Evolutionary conservation across 2,329 filamentous ascomycete species (phyloP), one percentile per base, ranked within the genome.

Genomic region (Cryoendolithus antarcticus): DNA sequence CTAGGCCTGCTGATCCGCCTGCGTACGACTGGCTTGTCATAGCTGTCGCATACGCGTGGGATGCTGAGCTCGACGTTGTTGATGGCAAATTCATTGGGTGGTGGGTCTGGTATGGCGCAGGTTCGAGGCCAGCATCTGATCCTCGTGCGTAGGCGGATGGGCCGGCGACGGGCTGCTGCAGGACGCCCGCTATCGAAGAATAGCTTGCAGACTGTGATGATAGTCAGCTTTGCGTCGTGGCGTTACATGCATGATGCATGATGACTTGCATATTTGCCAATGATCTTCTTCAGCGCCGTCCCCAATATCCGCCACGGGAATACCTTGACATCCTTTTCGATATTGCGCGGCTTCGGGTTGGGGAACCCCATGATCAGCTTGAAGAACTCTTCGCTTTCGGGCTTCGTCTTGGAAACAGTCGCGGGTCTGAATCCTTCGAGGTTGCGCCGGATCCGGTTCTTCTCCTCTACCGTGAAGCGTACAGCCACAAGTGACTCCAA

Each of bases 271-370:
- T 96, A 98, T 81, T 98, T 98, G 54, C 85, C 80, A 58, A 98
- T 93, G 55, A 98, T 96, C 70, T 98, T 98, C 72, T 93, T 93
- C 48, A 98, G 71, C 0, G 91, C 89, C 44, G 78, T 74, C 35
- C 76, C 75, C 33, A 98, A 71, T 44, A 91, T 85, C 62, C 86
- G 91, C 91, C 91, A 98, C 4, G 86, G 82, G 56, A 96, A 98
- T 9, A 96, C 91, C 65, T 98, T 98, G 57, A 98, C 88, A 55
- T 96, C 89, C 66, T 98, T 98, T 67, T 96, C 91, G 48, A 98
- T 98, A 57, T 96, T 95, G 46, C 91, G 75, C 11, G 91, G 91
- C 63, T 96, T 96, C 2, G 91, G 91, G 44, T 82, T 84, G 9
- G 86, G 86, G 57, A 96, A 96, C 1, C 78, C 85, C 91, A 98